phyloP scores from a whole-genome alignment of 1,284 basidiomycete genomes.

The Abortiporus biennis region DNA sequence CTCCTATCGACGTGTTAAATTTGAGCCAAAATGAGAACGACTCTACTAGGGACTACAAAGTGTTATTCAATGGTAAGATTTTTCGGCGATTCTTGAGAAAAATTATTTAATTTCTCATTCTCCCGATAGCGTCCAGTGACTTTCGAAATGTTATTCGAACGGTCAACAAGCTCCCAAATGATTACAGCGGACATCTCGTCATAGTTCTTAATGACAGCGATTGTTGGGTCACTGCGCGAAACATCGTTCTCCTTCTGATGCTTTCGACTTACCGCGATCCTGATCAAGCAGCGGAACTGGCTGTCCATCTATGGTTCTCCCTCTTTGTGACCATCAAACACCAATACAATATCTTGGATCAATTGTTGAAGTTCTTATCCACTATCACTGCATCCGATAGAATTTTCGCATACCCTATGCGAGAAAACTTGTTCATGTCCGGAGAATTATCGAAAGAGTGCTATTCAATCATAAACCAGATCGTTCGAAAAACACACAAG shows the following conservation, averaged over 20 bases:
- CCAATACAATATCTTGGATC: too few relatives aligned
- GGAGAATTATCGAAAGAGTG: background rate
- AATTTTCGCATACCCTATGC: background rate
- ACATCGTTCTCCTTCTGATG: conserved; percentile 30
- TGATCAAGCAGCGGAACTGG: conserved; percentile 29
- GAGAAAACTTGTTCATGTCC: background rate
- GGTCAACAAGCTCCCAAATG: conserved; percentile 28
- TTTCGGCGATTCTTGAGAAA: background rate
- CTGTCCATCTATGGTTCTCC: conserved; percentile 40
- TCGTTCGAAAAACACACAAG: too few relatives aligned
- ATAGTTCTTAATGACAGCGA: conserved; percentile 32
- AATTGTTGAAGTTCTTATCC: conserved; percentile 6
- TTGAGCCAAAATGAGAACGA: conserved; percentile 18
- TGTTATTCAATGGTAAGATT: background rate
- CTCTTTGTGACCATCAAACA: conserved; percentile 29
- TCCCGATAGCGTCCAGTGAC: conserved; percentile 31
- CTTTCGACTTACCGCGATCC: conserved; percentile 25
- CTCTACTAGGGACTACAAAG: background rate
- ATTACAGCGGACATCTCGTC: conserved; percentile 27
- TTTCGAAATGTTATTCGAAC: conserved; percentile 30
- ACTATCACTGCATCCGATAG: background rate
- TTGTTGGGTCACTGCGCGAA: conserved; percentile 23
- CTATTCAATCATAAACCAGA: background rate
- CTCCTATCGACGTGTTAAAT: conserved; percentile 27
- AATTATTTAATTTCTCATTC: background rate